Base-by-base conservation (phyloP, 2,329 filamentous ascomycete genomes). In the Didymella exigua region DNA sequence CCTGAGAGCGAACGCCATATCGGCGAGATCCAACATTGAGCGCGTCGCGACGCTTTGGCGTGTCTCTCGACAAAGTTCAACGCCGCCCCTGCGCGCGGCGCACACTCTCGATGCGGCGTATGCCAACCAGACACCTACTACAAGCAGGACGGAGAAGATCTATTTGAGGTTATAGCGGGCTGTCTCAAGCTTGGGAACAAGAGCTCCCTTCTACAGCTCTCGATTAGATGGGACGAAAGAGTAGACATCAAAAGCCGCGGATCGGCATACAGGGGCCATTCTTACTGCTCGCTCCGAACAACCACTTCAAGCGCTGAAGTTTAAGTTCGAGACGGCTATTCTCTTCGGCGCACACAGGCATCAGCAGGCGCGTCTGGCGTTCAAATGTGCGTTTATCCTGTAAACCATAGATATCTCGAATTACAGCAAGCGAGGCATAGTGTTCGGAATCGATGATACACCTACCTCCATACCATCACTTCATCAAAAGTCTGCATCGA, bases 1-100 rank as follows among this genome's bases (percentile, higher is more conserved):
- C 72, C 72, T 29, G 70, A 74, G 16, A 63, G 55, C 18, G 60
- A 67, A 47, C 69, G 72, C 42, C 72, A 74, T 54, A 72, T 74
- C 59, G 72, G 72, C 51, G 59, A 73, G 45, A 66, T 65, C 37
- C 71, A 63, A 60, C 63, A 58, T 54, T 73, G 57, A 70, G 56
- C 54, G 27, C 30, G 19, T 5, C 19, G 2, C 36, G 13, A 26
- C 11, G 31, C 46, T 16, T 37, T 16, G 24, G 14, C 36, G 2
- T 29, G 8, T n/a, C 37, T 40, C 16, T 31, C 19, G 24, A 2
- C 5, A 29, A 29, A n/a, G n/a, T n/a, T n/a, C 18, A 36, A 10
- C 19, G 36, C 13, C 21, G 21, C 21, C 10, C 8, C 21, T 16
- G 16, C 41, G 24, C 14, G 36, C 3, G 14, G 23, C 7, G 4